Percentiles rank a stretch among this genome's conserved stretches.
phyloP scores from a whole-genome alignment of 352 stramenopile genomes.

The Nothophytophthora sp. region DNA sequence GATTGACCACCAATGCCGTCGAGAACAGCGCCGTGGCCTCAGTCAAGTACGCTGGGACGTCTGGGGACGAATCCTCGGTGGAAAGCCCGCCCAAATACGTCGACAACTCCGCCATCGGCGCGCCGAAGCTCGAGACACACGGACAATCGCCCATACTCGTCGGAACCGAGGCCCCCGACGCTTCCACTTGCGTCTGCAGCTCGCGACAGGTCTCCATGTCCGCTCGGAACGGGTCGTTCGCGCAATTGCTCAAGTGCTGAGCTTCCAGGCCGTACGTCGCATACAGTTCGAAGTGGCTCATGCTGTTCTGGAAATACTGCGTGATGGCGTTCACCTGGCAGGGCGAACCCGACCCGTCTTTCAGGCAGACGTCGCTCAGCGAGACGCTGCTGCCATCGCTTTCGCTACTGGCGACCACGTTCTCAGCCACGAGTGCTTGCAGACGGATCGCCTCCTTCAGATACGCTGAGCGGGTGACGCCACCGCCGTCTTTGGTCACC shows the following conservation, averaged over 20 bases:
- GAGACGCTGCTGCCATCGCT: slow-evolving; percentile 15
- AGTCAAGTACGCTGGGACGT: slow-evolving; percentile 31
- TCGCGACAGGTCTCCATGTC: slow-evolving; percentile 38
- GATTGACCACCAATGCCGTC: slow-evolving; percentile 52
- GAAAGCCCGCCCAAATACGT: slow-evolving; percentile 55
- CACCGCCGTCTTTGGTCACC: slow-evolving; percentile 54
- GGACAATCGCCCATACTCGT: slow-evolving; percentile 63
- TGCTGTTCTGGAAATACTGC: slow-evolving; percentile 71
- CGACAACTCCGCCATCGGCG: slow-evolving; percentile 57
- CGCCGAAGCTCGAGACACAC: slow-evolving; percentile 60
- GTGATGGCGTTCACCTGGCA: slow-evolving; percentile 59
- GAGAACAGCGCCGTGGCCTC: slow-evolving; percentile 48
- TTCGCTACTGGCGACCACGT: slow-evolving; percentile 12
- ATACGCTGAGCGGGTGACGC: slow-evolving; percentile 41
- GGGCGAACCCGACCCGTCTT: slow-evolving; percentile 41
- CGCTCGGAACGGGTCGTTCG: slow-evolving; percentile 15
- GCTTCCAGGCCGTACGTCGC: slow-evolving; percentile 40
- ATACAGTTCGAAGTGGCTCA: slow-evolving; percentile 56
- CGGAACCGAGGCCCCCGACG: slow-evolving; percentile 35
- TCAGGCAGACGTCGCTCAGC: slow-evolving; percentile 58
- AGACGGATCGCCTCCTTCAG: slow-evolving; percentile 61
- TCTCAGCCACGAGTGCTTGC: slow-evolving; percentile 33
- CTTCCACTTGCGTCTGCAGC: slow-evolving; percentile 30
- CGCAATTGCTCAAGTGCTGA: slow-evolving; percentile 49
- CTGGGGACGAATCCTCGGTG: slow-evolving; percentile 10